Evolutionary conservation across 164 flowering plant species (phyloP), one percentile per base, ranked within the genome.

Genomic region (Sextonia rubra): DNA sequence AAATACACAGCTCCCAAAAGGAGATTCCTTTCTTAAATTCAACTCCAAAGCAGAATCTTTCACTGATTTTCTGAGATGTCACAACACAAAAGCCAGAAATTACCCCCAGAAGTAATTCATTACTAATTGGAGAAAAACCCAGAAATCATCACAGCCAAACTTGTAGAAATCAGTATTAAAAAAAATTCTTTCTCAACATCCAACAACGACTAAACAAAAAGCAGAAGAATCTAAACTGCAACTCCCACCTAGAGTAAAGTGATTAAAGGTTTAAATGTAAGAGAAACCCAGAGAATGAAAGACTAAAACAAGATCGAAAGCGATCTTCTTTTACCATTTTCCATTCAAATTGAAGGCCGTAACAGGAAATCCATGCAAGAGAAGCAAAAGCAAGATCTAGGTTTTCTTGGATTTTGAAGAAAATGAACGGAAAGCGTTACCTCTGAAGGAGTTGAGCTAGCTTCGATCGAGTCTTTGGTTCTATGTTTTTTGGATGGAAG

Each of bases 1-100:
- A 17, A 15, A 26, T 24, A 25, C 66, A 26, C 27, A 64, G 27
- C 37, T 7, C 24, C 22, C 12, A 61, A 62, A 49, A 55, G 24
- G 2, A 52, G 25, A 74, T 49, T 20, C 63, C 63, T 69, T 70
- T n/a, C 63, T 25, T 44, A 69, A 48, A 29, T 11, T 18, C 56
- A 25, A 25, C 9, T 44, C 23, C 12, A 18, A 29, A 14, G 2
- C 17, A 7, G 12, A 29, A 64, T 64, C 44, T 61, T 61, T 61
- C 25, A 23, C 67, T 24, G 27, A 25, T 52, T 52, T 52, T 52
- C 49, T 47, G 2, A 47, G 49, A 6, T 47, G 6, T 47, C 49
- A 20, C 58, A 15, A 52, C 58, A 52, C 4, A 52, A 52, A 52
- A 15, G 6, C 58, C 58, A 52, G 27, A 24, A 61, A 61, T 1